Percentiles rank a stretch among this genome's conserved stretches.
phyloP scores from a whole-genome alignment of 1,284 basidiomycete species.

The Gomphus sp. region DNA sequence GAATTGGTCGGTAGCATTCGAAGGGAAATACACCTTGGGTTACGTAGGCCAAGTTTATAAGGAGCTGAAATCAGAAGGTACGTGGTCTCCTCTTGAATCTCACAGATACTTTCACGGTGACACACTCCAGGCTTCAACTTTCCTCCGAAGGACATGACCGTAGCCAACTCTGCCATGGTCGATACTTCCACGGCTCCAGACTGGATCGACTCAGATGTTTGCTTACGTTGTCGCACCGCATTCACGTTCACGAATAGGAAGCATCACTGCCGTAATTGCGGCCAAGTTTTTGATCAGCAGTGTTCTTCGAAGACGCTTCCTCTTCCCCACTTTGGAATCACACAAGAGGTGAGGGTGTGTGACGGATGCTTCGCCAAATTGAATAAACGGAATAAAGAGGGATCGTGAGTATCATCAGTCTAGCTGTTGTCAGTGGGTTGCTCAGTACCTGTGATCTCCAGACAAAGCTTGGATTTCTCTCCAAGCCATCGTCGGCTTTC shows the following conservation, averaged over 20 bases:
- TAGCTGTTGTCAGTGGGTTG: background rate
- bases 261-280: conserved; percentile 98
- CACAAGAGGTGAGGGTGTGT: conserved; percentile 90
- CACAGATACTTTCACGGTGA: conserved; percentile 2
- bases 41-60: conserved; percentile 79
- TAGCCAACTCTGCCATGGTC: conserved; percentile 72
- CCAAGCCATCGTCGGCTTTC: conserved; percentile 13
- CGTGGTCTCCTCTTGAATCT: conserved; percentile 13
- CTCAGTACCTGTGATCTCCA: background rate
- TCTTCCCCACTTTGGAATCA: conserved; percentile 90
- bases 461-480: conserved; percentile 6
- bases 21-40: conserved; percentile 66
- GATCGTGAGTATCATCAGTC: conserved; percentile 25
- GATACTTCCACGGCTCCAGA: conserved; percentile 86
- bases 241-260: conserved; percentile 97
- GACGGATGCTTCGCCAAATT: conserved; percentile 82
- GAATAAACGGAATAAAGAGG: conserved; percentile 38
- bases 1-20: conserved; percentile 89
- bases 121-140: conserved; percentile 60
- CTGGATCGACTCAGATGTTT: conserved; percentile 95
- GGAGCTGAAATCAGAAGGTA: conserved; percentile 67
- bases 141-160: conserved; percentile 67
- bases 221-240: conserved; percentile 83
- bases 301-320: conserved; percentile 85
- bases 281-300: conserved; percentile 90